These are phyloP conservation scores for Laetiporus sulphureus DNA, from an alignment of 1,284 basidiomycete genomes.

Conservation along the genomic window DNA sequence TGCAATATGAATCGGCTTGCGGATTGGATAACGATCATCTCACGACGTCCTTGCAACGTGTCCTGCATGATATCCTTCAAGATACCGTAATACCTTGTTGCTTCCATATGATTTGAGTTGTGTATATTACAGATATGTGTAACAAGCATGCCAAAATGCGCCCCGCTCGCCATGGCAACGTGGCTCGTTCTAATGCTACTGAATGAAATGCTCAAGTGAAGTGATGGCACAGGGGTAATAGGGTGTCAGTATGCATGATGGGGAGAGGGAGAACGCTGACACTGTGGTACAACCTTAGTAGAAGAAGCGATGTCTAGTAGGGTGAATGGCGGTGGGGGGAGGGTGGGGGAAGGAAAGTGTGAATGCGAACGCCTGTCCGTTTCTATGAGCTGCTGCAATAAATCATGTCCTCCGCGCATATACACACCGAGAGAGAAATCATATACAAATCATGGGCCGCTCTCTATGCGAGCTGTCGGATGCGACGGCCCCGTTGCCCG, in stretches of 20 bases:
- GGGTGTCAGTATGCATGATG: conserved; percentile 1
- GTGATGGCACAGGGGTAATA: conserved; percentile 1
- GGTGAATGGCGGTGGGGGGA: too few species aligned
- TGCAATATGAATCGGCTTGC: too few species aligned
- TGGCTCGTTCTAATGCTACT: conserved; percentile 19
- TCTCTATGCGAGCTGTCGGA: conserved; percentile 15
- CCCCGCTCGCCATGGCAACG: conserved; percentile 10
- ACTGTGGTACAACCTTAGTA: background rate
- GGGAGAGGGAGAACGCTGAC: conserved; percentile 2
- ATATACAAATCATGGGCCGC: conserved; percentile 21
- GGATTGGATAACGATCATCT: too few species aligned
- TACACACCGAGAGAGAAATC: conserved; percentile 7
- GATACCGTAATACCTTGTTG: conserved; percentile 8
- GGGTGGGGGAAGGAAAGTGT: too few species aligned
- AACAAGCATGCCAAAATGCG: conserved; percentile 18
- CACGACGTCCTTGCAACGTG: conserved; percentile 3
- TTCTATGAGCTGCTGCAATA: conserved; percentile 14
- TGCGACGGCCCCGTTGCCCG: conserved; percentile 17
- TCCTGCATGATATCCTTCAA: conserved; percentile 2
- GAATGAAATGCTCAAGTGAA: conserved; percentile 1
- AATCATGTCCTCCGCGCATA: conserved; percentile 12
- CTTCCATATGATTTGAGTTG: conserved; percentile 1
- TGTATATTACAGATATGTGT: conserved; percentile 23
- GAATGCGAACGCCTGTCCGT: too few species aligned
- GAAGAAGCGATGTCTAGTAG: conserved; percentile 5